A percentile compares a stretch with the other conserved stretches of the same genome.
These are phyloP conservation scores for Olyra latifolia DNA, from an alignment of 176 grass and related monocot genomes.

Conservation along the genomic window DNA sequence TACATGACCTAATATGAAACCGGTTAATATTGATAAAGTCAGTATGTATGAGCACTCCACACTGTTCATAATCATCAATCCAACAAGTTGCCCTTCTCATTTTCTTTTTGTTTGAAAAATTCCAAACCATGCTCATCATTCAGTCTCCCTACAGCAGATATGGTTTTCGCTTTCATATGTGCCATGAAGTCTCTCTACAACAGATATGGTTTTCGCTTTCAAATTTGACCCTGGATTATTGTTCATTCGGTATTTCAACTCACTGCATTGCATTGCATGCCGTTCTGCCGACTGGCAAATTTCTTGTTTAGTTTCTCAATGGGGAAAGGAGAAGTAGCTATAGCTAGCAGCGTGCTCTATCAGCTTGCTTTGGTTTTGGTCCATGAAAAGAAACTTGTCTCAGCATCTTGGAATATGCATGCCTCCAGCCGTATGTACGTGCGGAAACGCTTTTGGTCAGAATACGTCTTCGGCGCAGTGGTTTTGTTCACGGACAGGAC, in stretches of 20 bases:
- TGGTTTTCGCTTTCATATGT: slow-evolving; percentile 18
- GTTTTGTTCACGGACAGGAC: neutral
- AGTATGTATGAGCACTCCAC: too few species aligned
- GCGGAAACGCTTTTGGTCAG: neutral
- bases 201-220: slow-evolving; percentile 11
- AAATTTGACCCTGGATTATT: neutral
- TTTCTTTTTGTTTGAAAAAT: neutral
- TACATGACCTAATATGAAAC: too few species aligned
- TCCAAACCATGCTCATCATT: neutral
- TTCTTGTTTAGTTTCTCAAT: too few species aligned
- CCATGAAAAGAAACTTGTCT: neutral
- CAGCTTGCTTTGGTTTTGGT: neutral
- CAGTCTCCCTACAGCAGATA: neutral
- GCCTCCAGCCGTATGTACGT: neutral
- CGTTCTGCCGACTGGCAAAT: neutral
- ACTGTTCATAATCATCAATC: neutral
- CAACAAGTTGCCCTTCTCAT: neutral
- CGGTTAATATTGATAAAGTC: too few species aligned
- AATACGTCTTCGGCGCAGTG: neutral
- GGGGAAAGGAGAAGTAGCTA: too few species aligned
- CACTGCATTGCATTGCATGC: neutral
- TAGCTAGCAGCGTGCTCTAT: too few species aligned
- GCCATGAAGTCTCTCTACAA: neutral
- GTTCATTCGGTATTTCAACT: too few species aligned
- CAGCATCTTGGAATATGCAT: neutral